These are phyloP conservation scores for Triticum timopheevii DNA, from an alignment of 176 grass and related monocot species.

Conservation along the genomic window DNA sequence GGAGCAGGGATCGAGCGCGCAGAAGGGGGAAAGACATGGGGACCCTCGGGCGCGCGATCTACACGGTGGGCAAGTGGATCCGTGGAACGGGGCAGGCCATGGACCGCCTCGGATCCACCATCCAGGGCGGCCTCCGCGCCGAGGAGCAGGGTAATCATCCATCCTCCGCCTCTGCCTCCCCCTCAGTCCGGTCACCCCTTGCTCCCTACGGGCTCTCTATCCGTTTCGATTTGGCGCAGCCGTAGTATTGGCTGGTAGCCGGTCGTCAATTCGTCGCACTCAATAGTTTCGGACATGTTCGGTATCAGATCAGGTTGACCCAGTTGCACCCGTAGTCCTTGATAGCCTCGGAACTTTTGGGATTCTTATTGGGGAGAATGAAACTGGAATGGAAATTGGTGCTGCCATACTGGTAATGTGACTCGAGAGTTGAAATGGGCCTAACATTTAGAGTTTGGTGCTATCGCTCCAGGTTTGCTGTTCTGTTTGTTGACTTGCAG, in stretches of 20 bases:
- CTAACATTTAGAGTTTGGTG: not conserved
- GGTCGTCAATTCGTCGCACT: not conserved
- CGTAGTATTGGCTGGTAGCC: not conserved
- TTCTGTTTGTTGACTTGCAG: not conserved
- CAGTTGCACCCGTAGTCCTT: not conserved
- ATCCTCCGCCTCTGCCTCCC: not conserved
- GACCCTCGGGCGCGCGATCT: slow-evolving; percentile 80
- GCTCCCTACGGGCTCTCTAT: not conserved
- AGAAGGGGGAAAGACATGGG: slow-evolving; percentile 43
- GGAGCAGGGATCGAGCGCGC: not conserved
- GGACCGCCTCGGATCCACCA: slow-evolving; percentile 79
- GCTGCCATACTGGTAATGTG: not conserved
- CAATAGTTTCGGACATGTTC: not conserved
- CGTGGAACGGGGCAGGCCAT: slow-evolving; percentile 92
- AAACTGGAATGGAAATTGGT: not conserved
- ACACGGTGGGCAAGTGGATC: slow-evolving; percentile 96
- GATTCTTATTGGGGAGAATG: not conserved
- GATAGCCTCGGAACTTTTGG: not conserved
- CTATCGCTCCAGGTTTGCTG: not conserved
- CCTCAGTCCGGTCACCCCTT: not conserved
- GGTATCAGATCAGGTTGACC: slow-evolving; percentile 6
- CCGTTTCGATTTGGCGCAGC: not conserved
- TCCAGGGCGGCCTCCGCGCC: slow-evolving; percentile 73
- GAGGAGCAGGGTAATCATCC: slow-evolving; percentile 72
- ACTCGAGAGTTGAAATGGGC: slow-evolving; percentile 9